These are phyloP conservation scores for Aspergillus vadensis DNA, from an alignment of 2,329 filamentous ascomycete species.

Conservation along the genomic window DNA sequence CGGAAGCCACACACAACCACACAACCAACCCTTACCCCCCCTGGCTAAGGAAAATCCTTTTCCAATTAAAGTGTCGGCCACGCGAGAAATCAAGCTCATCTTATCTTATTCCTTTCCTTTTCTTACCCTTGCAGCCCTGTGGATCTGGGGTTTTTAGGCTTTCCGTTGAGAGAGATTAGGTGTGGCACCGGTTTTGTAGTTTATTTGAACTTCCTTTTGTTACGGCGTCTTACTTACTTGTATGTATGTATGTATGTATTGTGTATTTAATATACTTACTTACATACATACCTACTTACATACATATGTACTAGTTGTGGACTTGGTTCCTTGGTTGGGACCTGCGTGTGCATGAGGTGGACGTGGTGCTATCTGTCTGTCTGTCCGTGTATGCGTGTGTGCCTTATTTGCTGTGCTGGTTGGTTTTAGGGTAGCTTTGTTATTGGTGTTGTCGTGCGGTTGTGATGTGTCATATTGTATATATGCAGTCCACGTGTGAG, in stretches of 20 bases:
- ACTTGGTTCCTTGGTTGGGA: background rate
- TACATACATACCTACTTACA: background rate
- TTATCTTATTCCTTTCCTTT: constrained; percentile 4
- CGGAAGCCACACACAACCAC: constrained; percentile 17
- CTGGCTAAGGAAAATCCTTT: constrained; percentile 4
- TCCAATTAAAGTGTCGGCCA: background rate
- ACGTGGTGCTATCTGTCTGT: no score
- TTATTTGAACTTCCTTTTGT: constrained; percentile 20
- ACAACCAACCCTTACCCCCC: background rate
- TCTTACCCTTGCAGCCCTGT: constrained; percentile 11
- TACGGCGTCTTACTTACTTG: constrained; percentile 10
- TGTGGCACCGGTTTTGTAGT: constrained; percentile 13
- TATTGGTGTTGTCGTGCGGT: constrained; percentile 2
- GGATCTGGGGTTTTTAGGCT: constrained; percentile 1
- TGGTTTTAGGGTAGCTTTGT: background rate
- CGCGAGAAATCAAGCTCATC: background rate
- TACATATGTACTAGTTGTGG: no score
- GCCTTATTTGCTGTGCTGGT: background rate
- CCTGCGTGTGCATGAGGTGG: background rate
- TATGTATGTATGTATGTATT: constrained; percentile 5
- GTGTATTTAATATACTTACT: background rate
- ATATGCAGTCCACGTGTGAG: no score
- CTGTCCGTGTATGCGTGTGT: background rate
- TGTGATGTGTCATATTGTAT: no score
- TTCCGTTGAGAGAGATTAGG: background rate